Percentiles rank a stretch among this genome's conserved stretches.
Evolutionary conservation across 352 stramenopile genomes (phyloP).

Genomic region (Peronosclerospora sorghi): DNA sequence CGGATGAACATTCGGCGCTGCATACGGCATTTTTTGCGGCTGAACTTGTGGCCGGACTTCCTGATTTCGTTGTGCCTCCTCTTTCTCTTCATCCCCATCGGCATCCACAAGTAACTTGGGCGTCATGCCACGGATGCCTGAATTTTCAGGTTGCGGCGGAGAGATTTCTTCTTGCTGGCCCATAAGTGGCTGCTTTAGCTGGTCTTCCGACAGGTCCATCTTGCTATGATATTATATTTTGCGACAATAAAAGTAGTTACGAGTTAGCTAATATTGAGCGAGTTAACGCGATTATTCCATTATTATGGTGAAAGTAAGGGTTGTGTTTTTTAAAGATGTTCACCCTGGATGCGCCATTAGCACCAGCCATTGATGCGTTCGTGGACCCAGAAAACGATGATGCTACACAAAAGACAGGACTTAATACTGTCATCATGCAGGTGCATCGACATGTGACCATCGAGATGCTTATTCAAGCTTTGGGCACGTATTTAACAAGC

Average conservation of each 20-base stretch:
- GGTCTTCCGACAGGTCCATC: too few species aligned
- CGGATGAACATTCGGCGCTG: slow-evolving; percentile 64
- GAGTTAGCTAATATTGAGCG: too few species aligned
- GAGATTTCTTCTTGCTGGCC: too few species aligned
- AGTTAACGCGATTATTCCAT: too few species aligned
- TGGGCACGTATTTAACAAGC: slow-evolving; percentile 61
- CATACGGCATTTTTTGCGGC: slow-evolving; percentile 38
- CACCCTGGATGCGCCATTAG: slow-evolving; percentile 70
- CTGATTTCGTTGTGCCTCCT: slow-evolving; percentile 15
- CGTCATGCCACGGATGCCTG: too few species aligned
- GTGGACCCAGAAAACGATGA: slow-evolving; percentile 81
- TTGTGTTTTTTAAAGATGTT: too few species aligned
- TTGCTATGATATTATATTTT: too few species aligned
- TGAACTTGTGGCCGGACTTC: slow-evolving; percentile 5
- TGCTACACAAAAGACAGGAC: slow-evolving; percentile 66
- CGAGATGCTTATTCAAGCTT: slow-evolving; percentile 68
- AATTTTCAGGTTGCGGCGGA: too few species aligned
- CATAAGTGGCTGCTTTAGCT: too few species aligned
- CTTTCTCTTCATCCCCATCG: slow-evolving; percentile 51
- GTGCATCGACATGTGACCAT: slow-evolving; percentile 68
- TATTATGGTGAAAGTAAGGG: too few species aligned
- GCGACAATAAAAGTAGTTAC: too few species aligned
- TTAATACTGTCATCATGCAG: slow-evolving; percentile 85
- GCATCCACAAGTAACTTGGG: slow-evolving; percentile 15
- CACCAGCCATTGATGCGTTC: slow-evolving; percentile 78